Percentiles rank a stretch among this genome's conserved stretches.
phyloP scores from a whole-genome alignment of 257 asterid species.

The Solanum acaule region DNA sequence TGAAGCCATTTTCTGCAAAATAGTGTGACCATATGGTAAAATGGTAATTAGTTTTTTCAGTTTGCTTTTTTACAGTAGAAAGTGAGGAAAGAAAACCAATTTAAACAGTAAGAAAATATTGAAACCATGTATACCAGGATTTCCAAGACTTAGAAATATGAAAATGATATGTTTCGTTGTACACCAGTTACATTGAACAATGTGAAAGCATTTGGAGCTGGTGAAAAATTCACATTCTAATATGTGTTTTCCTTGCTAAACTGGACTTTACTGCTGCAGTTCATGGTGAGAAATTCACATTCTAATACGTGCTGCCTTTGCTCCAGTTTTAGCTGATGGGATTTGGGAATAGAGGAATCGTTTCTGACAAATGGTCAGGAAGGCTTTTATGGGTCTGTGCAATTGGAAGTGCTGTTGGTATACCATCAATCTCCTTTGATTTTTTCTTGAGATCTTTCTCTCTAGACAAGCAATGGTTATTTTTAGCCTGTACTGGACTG shows the following conservation, averaged over 20 bases:
- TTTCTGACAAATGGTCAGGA: conserved; percentile 81
- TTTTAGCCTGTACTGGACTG: neutral
- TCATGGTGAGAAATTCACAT: neutral
- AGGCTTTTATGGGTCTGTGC: conserved; percentile 80
- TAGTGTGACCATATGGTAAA: neutral
- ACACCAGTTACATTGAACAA: neutral
- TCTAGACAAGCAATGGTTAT: neutral
- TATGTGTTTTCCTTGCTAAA: neutral
- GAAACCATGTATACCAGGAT: neutral
- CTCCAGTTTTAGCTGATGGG: conserved; percentile 48
- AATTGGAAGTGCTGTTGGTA: conserved; percentile 85
- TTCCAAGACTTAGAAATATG: neutral
- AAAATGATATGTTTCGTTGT: neutral
- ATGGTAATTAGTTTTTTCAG: neutral
- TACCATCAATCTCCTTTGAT: neutral
- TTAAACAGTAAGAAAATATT: neutral
- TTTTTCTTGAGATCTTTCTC: neutral
- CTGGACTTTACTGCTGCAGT: neutral
- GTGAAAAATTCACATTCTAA: neutral
- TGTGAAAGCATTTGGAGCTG: neutral
- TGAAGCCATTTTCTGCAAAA: neutral
- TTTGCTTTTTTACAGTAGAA: neutral
- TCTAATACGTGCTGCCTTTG: neutral
- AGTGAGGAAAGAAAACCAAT: neutral
- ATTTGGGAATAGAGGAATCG: conserved; percentile 60